A percentile compares a stretch with the other conserved stretches of the same genome.
These are phyloP conservation scores for Lycium barbarum DNA, from an alignment of 257 asterid species.

Conservation along the genomic window DNA sequence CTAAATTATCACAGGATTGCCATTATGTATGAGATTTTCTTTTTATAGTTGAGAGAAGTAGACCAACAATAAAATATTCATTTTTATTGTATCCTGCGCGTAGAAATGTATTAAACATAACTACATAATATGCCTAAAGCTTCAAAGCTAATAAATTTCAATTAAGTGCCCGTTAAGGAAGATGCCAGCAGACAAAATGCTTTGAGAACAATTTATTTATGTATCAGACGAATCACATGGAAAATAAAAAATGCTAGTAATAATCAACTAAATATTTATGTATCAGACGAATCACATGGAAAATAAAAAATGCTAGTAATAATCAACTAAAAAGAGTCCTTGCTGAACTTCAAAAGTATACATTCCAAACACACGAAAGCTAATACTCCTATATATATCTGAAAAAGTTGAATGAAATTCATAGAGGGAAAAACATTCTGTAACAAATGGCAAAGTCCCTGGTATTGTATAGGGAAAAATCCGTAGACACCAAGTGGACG, in stretches of 20 bases:
- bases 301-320: not conserved
- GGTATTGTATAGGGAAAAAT: not conserved
- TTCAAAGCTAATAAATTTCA: not conserved
- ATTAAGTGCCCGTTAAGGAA: not conserved
- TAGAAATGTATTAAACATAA: not conserved
- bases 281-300: not conserved
- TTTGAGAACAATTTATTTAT: not conserved
- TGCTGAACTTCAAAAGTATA: slow-evolving; percentile 1
- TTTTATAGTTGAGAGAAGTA: not conserved
- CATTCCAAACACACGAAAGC: not conserved
- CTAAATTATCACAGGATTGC: not conserved
- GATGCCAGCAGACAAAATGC: not conserved
- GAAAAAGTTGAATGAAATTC: too few species aligned
- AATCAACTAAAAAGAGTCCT: not conserved
- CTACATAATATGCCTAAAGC: not conserved
- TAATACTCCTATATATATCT: not conserved
- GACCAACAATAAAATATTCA: not conserved
- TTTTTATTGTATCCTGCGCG: not conserved
- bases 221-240: not conserved
- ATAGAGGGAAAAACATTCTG: not conserved
- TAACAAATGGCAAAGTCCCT: not conserved
- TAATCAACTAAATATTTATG: not conserved
- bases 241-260: not conserved
- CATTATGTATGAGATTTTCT: not conserved
- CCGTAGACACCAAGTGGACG: too few species aligned